Conservation (phyloP, 345 rosid genomes). For the Murraya koenigii region DNA sequence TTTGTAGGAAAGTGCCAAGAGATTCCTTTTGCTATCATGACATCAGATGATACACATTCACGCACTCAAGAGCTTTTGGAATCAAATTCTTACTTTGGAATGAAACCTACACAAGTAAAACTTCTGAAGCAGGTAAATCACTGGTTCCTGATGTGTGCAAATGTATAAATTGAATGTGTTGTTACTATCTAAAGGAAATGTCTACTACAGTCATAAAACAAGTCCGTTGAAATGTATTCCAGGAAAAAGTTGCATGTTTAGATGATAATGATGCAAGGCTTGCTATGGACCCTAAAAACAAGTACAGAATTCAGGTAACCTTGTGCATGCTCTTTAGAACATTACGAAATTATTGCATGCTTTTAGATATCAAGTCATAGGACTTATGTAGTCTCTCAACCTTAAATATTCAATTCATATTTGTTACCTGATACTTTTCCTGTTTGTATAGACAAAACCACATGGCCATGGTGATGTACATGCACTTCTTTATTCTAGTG, state of each 20-base stretch:
- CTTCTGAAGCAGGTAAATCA: slow-evolving; percentile 84
- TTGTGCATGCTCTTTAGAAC: background rate
- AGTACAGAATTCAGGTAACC: slow-evolving; percentile 80
- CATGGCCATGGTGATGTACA: slow-evolving; percentile 99
- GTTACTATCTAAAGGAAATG: background rate
- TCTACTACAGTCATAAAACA: background rate
- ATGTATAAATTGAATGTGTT: background rate
- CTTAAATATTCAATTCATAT: background rate
- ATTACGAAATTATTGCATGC: background rate
- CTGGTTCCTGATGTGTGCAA: slow-evolving; percentile 1
- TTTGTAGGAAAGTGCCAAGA: slow-evolving; percentile 52
- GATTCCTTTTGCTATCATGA: slow-evolving; percentile 92
- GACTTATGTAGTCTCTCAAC: background rate
- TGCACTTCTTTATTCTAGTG: slow-evolving; percentile 85
- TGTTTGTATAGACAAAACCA: slow-evolving; percentile 76
- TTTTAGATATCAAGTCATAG: background rate
- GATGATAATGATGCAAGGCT: slow-evolving; percentile 90
- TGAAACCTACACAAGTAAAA: slow-evolving; percentile 79
- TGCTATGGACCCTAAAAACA: slow-evolving; percentile 78
- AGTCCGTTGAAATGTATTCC: slow-evolving; percentile 14
- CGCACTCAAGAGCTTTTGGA: slow-evolving; percentile 68
- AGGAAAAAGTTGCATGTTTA: slow-evolving; percentile 99
- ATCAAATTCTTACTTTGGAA: slow-evolving; percentile 80
- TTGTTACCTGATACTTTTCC: slow-evolving; percentile 14
- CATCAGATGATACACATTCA: slow-evolving; percentile 92